Evolutionary conservation across 192 early-diverging fungal species (phyloP).

Genomic region (Umbelopsis ramanniana): DNA sequence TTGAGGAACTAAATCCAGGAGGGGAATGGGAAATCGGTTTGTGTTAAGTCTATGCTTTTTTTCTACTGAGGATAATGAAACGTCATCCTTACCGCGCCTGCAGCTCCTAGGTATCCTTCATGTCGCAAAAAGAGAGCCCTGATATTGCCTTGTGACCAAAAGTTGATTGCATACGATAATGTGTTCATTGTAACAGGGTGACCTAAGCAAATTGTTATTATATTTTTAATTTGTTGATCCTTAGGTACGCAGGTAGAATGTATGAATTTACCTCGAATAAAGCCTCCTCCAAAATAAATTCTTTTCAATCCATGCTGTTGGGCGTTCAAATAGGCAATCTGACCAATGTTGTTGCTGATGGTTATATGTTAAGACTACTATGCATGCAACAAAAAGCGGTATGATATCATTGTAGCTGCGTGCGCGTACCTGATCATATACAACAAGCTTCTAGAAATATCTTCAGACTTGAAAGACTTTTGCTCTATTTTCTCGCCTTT

Average conservation of each 20-base stretch:
- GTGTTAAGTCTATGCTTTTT: not conserved
- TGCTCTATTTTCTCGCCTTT: conserved; percentile 67
- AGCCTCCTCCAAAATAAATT: conserved; percentile 98
- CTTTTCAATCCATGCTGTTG: conserved; percentile 83
- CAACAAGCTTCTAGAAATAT: conserved; percentile 88
- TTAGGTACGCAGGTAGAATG: not conserved
- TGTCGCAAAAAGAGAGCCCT: conserved; percentile 95
- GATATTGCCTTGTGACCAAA: conserved; percentile 96
- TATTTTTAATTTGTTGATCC: not conserved
- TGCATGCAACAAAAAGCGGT: not conserved
- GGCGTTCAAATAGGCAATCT: conserved; percentile 97
- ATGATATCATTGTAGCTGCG: not conserved
- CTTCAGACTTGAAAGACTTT: conserved; percentile 69
- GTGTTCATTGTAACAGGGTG: conserved; percentile 98
- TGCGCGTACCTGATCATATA: conserved; percentile 84
- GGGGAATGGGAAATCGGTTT: not conserved
- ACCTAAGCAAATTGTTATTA: conserved; percentile 45
- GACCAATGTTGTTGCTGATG: conserved; percentile 95
- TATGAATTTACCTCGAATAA: conserved; percentile 77
- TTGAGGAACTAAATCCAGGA: conserved; percentile 13
- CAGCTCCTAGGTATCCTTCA: conserved; percentile 95
- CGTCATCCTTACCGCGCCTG: conserved; percentile 69
- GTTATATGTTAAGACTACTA: not conserved
- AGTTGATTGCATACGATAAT: conserved; percentile 94
- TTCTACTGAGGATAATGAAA: not conserved